Conservation (phyloP, 192 early-diverging fungal genomes). For the Entrophospora sp. region DNA sequence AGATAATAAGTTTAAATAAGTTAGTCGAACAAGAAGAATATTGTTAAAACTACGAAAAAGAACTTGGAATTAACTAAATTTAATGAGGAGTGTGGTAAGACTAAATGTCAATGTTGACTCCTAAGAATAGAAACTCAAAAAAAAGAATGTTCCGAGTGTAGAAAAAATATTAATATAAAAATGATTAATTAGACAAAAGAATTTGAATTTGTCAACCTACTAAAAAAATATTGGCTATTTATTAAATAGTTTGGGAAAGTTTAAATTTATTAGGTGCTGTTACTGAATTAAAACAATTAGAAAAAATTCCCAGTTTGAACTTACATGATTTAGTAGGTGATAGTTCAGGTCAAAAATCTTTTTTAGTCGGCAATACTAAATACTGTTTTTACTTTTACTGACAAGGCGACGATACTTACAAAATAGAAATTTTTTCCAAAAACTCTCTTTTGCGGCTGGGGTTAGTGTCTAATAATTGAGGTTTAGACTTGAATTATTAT, state of each 20-base stretch:
- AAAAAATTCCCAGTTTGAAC: conserved; percentile 4
- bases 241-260: not conserved
- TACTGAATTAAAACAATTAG: conserved; percentile 8
- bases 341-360: not conserved
- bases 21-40: too few relatives aligned
- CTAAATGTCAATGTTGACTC: too few relatives aligned
- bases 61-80: too few relatives aligned
- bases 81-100: too few relatives aligned
- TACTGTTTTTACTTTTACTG: not conserved
- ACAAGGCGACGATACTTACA: not conserved
- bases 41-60: too few relatives aligned
- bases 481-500: too few relatives aligned
- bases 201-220: conserved; percentile 9
- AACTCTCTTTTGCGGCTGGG: too few relatives aligned
- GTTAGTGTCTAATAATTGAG: too few relatives aligned
- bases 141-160: too few relatives aligned
- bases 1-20: too few relatives aligned
- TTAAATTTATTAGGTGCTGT: conserved; percentile 1
- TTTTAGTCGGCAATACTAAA: conserved; percentile 3
- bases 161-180: too few relatives aligned
- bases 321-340: conserved; percentile 5
- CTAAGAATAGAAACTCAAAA: too few relatives aligned
- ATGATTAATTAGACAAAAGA: not conserved
- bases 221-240: conserved; percentile 5
- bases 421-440: not conserved